Evolutionary conservation across 2,329 filamentous ascomycete species (phyloP), one percentile per base, ranked within the genome.

Genomic region (Triangularia verruculosa): DNA sequence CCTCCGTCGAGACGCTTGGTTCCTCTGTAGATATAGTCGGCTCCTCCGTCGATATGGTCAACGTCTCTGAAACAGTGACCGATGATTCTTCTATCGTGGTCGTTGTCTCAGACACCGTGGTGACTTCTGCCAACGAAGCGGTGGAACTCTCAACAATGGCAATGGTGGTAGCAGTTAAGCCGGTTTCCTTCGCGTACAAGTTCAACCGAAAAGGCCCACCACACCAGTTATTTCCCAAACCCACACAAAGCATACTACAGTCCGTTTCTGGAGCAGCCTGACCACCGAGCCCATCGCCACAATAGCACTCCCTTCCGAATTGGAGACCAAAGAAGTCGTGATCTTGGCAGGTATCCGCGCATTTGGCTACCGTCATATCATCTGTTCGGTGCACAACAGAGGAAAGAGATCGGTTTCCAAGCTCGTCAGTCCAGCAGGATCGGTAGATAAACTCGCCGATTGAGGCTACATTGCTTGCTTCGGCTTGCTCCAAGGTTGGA

Each of bases 371-470:
- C 12, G 51, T 66, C 80, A 82, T 82, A 22, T 72, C 72, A 39
- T 82, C 78, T 64, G 88, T 72, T 3, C 25, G 8, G 13, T 6
- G 20, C n/a, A 39, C 28, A 0, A 32, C 4, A 12, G 43, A 60
- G 5, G 30, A 15, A 9, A 68, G 64, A 1, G 43, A 53, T 25
- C 66, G 58, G 30, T 22, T 25, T 11, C 3, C 51, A 13, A 59
- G 20, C 15, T 52, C 30, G 27, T 68, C 66, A 4, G 58, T 59
- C 28, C 43, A 54, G 61, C 66, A 68, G 5, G 24, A 55, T 57
- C 28, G 32, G 27, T 58, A 60, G 13, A 25, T 17, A 51, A 59
- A 64, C 43, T 57, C 56, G 30, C 56, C 63, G 24, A 57, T 56
- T 1, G 17, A 20, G n/a, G 53, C 55, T n/a, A 20, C 56, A 43